Base-by-base conservation (phyloP, 1,284 basidiomycete species). In the Lentinus polychrous region DNA sequence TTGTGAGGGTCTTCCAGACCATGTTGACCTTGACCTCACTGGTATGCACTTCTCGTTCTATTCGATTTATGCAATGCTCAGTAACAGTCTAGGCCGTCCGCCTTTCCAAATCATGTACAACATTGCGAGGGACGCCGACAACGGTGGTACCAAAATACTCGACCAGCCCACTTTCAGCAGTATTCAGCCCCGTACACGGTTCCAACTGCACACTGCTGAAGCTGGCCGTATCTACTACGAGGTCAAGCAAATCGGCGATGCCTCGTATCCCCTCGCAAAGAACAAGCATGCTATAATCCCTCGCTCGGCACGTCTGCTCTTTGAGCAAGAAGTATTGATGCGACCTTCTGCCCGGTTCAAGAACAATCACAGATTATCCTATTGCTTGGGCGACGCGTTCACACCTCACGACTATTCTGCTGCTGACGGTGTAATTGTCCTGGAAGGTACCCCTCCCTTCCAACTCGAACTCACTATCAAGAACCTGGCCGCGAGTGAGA, bases 371-470 rank as follows among this genome's bases (percentile, higher is more conserved):
- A 76, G 86, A 38, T 66, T 86, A 51, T 75, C 83, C 1, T 85
- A 91, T 59, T 96, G 93, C 62, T 71, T 93, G 42, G 75, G 83
- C 58, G 88, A 91, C 52, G 64, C 69, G 0, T 77, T 91, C 55
- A 65, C 68, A 43, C 73, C 80, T 41, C 68, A 74, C 23, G 79
- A 81, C 48, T 57, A 68, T 49, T 58, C 69, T 45, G 69, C 73
- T n/a, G 50, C 68, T 1, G 83, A 91, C 55, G 85, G 85, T 2
- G 65, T 78, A 37, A 68, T 94, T 42, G 59, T 81, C 23, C 65
- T 78, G 7, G 79, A 82, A 46, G 94, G 94, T 27, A 77, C 81
- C n/a, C 82, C 93, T n/a, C 94, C 94, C 0, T 98, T 97, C 74
- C 74, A 71, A 36, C 66, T 97, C 11, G 71, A 79, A 10, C 63